phyloP scores from a whole-genome alignment of 305 asterid genomes.

The Nicotiana rustica region DNA sequence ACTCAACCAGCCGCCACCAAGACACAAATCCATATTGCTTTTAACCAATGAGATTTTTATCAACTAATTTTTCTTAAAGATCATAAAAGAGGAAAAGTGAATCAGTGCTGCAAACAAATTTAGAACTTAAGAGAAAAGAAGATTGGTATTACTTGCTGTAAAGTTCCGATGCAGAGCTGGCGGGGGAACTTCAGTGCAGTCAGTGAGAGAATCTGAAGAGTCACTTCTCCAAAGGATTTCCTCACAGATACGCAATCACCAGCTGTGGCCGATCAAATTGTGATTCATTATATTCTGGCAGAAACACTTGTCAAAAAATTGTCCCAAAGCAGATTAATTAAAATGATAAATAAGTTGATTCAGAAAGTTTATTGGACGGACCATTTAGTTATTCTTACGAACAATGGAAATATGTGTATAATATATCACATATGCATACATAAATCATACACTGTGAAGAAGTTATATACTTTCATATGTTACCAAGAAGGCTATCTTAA shows the following conservation, averaged over 20 bases:
- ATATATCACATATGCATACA: no score
- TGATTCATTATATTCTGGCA: slow-evolving; percentile 3
- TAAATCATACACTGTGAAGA: no score
- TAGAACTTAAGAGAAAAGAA: neutral
- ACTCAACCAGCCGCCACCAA: neutral
- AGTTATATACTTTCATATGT: neutral
- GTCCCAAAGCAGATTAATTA: neutral
- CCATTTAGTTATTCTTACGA: neutral
- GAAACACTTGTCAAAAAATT: neutral
- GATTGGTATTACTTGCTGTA: neutral
- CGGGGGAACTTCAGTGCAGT: neutral
- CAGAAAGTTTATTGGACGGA: neutral
- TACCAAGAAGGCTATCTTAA: neutral
- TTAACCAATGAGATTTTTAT: neutral
- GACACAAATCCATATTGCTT: neutral
- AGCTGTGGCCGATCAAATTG: neutral
- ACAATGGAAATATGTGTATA: neutral
- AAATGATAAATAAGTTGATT: neutral
- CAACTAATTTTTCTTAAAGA: neutral
- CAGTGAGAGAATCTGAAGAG: neutral
- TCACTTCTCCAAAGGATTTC: neutral
- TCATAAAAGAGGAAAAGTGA: slow-evolving; percentile 17
- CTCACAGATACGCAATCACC: slow-evolving; percentile 1
- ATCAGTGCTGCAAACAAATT: neutral
- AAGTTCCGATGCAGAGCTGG: slow-evolving; percentile 9